Evolutionary conservation across 1,284 basidiomycete genomes (phyloP).

Genomic region (Malassezia nana): DNA sequence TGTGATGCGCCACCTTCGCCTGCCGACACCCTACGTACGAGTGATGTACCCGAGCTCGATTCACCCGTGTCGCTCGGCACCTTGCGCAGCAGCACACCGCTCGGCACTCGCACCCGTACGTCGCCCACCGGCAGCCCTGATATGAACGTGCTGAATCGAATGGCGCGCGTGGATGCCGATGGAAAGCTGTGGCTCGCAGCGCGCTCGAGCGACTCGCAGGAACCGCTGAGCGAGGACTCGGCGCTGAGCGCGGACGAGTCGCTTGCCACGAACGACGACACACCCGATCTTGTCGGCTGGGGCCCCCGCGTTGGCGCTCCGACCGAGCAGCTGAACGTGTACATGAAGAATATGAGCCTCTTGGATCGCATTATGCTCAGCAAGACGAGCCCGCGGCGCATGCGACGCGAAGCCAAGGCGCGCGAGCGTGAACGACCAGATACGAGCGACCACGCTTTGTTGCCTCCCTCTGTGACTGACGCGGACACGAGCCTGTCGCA

Average conservation of each 20-base stretch:
- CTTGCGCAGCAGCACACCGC: constrained; percentile 9
- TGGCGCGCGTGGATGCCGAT: constrained; percentile 30
- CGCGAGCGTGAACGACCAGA: constrained; percentile 20
- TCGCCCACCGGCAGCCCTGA: constrained; percentile 8
- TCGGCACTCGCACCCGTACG: not conserved
- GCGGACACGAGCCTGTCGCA: constrained; percentile 7
- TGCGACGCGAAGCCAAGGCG: constrained; percentile 32
- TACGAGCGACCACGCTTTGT: not conserved
- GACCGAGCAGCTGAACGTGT: constrained; percentile 23
- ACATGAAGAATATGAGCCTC: constrained; percentile 37
- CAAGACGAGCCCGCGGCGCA: constrained; percentile 36
- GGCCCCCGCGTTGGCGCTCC: constrained; percentile 19
- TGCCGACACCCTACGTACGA: constrained; percentile 3
- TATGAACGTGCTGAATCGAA: constrained; percentile 21
- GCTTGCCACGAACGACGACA: constrained; percentile 13
- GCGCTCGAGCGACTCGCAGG: not conserved
- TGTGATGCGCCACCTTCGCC: constrained; percentile 5
- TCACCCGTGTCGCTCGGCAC: not conserved
- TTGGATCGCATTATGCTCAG: constrained; percentile 42
- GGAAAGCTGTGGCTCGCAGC: constrained; percentile 25
- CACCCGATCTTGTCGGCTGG: constrained; percentile 11
- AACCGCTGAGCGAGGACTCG: constrained; percentile 7
- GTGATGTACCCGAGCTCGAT: not conserved
- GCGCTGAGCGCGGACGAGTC: constrained; percentile 26
- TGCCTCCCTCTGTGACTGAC: not conserved